These are phyloP conservation scores for Wickerhamomyces hampshirensis DNA, from an alignment of 805 yeast genomes.

Conservation along the genomic window DNA sequence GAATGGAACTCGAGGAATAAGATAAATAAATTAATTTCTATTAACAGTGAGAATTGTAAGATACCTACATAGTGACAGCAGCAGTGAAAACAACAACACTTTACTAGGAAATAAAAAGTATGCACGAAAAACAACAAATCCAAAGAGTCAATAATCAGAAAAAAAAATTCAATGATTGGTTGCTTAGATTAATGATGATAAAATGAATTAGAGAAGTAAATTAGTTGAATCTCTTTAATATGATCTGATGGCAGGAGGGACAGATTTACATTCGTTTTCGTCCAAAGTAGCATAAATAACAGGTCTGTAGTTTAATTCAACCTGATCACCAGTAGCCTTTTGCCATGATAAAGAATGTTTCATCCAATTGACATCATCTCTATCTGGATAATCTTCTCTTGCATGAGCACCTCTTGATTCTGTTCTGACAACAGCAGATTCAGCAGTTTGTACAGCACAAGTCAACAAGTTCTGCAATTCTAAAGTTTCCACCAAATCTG, in stretches of 20 bases:
- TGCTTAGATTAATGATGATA: no score
- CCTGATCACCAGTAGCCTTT: constrained; percentile 60
- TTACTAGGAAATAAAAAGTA: neutral
- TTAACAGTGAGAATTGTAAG: no score
- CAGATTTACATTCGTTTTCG: constrained; percentile 87
- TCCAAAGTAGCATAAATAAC: constrained; percentile 84
- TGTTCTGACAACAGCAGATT: constrained; percentile 88
- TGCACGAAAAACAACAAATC: neutral
- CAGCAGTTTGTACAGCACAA: constrained; percentile 95
- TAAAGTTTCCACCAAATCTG: constrained; percentile 92
- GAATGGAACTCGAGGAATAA: no score
- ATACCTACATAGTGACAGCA: no score
- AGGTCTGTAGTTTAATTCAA: constrained; percentile 75
- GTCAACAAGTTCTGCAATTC: constrained; percentile 95
- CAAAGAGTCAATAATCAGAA: no score
- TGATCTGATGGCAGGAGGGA: constrained; percentile 95
- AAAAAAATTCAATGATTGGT: no score
- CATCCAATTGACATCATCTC: constrained; percentile 98
- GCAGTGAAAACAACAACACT: no score
- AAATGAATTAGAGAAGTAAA: no score
- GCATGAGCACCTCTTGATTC: constrained; percentile 99
- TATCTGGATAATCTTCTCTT: constrained; percentile 92
- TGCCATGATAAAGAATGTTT: constrained; percentile 97
- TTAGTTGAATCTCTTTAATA: no score
- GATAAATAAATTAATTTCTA: no score